Conservation (phyloP, 345 rosid species). For the Arabis hirsuta region DNA sequence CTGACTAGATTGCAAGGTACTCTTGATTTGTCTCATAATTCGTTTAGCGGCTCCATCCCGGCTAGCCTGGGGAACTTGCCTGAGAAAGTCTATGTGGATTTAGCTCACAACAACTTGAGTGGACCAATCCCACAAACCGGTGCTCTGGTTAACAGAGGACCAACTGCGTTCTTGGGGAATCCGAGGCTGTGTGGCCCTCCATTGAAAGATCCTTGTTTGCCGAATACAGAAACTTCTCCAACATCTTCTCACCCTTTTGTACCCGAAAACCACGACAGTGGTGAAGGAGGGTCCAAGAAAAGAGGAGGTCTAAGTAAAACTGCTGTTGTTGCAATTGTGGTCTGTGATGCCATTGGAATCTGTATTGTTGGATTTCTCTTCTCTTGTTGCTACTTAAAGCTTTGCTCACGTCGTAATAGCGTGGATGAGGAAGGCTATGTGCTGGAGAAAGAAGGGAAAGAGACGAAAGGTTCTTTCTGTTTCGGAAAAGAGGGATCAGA, state of each 20-base stretch:
- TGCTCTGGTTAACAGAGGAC: conserved; percentile 87
- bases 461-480: conserved; percentile 64
- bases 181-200: conserved; percentile 92
- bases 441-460: conserved; percentile 67
- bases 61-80: conserved; percentile 85
- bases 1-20: conserved; percentile 90
- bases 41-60: conserved; percentile 73
- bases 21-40: conserved; percentile 88
- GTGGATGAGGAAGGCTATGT: conserved; percentile 59
- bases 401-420: conserved; percentile 50
- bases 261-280: conserved; percentile 51
- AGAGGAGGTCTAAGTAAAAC: conserved; percentile 62
- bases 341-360: conserved; percentile 83
- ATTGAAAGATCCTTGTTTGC: conserved; percentile 74
- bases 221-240: conserved; percentile 52
- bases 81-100: conserved; percentile 92
- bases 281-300: conserved; percentile 47
- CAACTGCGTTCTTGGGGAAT: conserved; percentile 88
- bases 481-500: conserved; percentile 77
- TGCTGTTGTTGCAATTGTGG: conserved; percentile 68
- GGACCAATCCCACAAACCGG: conserved; percentile 95
- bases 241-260: conserved; percentile 68
- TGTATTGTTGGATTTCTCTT: conserved; percentile 84
- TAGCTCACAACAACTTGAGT: conserved; percentile 78
- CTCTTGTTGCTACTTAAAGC: conserved; percentile 73